Base-by-base conservation (phyloP, 192 early-diverging fungal genomes). In the Allomyces javanicus region DNA sequence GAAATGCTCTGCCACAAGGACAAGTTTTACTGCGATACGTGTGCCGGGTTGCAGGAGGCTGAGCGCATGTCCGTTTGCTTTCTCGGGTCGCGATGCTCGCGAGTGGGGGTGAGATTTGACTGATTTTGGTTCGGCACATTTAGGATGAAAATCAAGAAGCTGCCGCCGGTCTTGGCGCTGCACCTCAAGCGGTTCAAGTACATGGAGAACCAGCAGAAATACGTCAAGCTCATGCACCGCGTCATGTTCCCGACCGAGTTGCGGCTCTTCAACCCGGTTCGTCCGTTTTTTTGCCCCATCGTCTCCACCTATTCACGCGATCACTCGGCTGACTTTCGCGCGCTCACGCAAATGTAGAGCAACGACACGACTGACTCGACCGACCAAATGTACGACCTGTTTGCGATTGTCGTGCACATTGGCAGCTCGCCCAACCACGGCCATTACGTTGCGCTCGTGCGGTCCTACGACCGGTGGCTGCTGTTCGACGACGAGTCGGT, bases 101-200 rank as follows among this genome's bases (percentile, higher is more conserved):
- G 64, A 61, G n/a, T 61, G 25, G n/a, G n/a, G 64, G 25, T 4
- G 4, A 22, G 33, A 22, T 65, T 12, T 22, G 45, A 9, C 10
- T n/a, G 21, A 10, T 11, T 24, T 25, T 25, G 19, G 22, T 27
- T 55, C 23, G 44, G 21, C n/a, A 64, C 7, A 65, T 65, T 22
- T 65, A 87, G 94, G 65, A 96, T 99, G 94, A 95, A 94, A 67
- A 89, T 99, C 40, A 91, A 93, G 74, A 74, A 81, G 63, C 73
- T 94, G 58, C 96, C 96, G 9, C 96, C 96, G 67, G 89, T 99
- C 40, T 75, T 99, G 25, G 94, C 92, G 0, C 78, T 99, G 40
- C 96, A 99, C 67, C 74, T 99, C 40, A 99, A 99, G 72, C 83
- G 96, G 40, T 99, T 99, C 76, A 99, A 99, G 72, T 99, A 92